Conservation (phyloP, 345 rosid species). For the Erysimum cheiranthoides region DNA sequence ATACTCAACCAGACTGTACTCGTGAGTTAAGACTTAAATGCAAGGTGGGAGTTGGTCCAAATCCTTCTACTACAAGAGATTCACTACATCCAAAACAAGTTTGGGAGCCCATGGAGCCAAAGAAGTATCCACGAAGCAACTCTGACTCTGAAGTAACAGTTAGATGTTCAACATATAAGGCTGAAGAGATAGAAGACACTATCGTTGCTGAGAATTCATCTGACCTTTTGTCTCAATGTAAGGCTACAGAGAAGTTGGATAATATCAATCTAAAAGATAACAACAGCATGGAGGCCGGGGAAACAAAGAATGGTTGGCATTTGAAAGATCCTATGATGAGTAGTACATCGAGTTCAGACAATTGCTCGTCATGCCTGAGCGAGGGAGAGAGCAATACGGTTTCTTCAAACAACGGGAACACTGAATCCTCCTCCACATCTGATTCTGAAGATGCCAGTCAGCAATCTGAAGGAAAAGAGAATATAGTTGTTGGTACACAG, state of each 20-base stretch:
- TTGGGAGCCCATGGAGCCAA: conserved; percentile 85
- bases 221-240: conserved; percentile 24
- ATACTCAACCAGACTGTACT: conserved; percentile 55
- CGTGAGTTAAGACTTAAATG: conserved; percentile 67
- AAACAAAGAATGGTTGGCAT: conserved; percentile 43
- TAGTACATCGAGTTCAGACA: conserved; percentile 76
- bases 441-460: conserved; percentile 88
- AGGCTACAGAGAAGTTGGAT: conserved; percentile 34
- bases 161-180: conserved; percentile 46
- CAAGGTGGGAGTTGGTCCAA: conserved; percentile 48
- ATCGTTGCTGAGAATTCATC: conserved; percentile 37
- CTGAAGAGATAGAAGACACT: conserved; percentile 47
- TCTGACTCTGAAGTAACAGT: conserved; percentile 61
- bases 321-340: conserved; percentile 53
- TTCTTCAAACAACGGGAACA: conserved; percentile 69
- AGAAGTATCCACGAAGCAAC: conserved; percentile 68
- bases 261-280: conserved; percentile 44
- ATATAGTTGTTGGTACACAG: conserved; percentile 46
- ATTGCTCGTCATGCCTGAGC: conserved; percentile 86
- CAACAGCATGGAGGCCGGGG: conserved; percentile 30
- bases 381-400: conserved; percentile 88
- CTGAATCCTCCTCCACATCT: conserved; percentile 80
- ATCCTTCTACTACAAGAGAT: conserved; percentile 51
- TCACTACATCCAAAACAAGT: conserved; percentile 62
- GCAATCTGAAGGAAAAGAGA: conserved; percentile 70